phyloP scores from a whole-genome alignment of 305 asterid genomes.

The Fraxinus ornus region DNA sequence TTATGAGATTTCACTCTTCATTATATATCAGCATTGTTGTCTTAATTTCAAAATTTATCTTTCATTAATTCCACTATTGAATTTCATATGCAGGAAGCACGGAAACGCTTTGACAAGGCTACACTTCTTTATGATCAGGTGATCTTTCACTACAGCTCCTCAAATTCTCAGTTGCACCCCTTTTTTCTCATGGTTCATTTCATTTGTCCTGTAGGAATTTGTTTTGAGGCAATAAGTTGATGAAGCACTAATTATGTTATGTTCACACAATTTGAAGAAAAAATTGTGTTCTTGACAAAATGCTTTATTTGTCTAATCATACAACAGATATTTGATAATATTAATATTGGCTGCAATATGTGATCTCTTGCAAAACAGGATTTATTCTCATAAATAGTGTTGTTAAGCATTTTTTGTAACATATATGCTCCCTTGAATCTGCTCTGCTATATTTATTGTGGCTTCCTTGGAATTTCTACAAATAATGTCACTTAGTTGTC shows the following conservation, averaged over 20 bases:
- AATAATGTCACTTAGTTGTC: not conserved
- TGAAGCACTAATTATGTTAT: not conserved
- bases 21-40: not conserved
- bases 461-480: slow-evolving; percentile 4
- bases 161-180: not conserved
- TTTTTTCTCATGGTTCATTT: slow-evolving; percentile 3
- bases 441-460: not conserved
- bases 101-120: slow-evolving; percentile 96
- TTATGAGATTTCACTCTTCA: not conserved
- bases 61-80: slow-evolving; percentile 29
- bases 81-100: slow-evolving; percentile 78
- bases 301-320: not conserved
- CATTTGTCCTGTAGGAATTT: slow-evolving; percentile 11
- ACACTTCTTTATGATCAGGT: slow-evolving; percentile 99
- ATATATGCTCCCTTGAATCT: not conserved
- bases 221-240: slow-evolving; percentile 13
- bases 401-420: not conserved
- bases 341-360: slow-evolving; percentile 12
- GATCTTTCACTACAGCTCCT: slow-evolving; percentile 21
- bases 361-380: not conserved
- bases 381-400: slow-evolving; percentile 8
- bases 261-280: not conserved
- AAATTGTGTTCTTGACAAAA: not conserved
- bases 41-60: not conserved
- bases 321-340: not conserved